These are phyloP conservation scores for Tricholoma sp. DNA, from an alignment of 768 basidiomycete species.

Conservation along the genomic window DNA sequence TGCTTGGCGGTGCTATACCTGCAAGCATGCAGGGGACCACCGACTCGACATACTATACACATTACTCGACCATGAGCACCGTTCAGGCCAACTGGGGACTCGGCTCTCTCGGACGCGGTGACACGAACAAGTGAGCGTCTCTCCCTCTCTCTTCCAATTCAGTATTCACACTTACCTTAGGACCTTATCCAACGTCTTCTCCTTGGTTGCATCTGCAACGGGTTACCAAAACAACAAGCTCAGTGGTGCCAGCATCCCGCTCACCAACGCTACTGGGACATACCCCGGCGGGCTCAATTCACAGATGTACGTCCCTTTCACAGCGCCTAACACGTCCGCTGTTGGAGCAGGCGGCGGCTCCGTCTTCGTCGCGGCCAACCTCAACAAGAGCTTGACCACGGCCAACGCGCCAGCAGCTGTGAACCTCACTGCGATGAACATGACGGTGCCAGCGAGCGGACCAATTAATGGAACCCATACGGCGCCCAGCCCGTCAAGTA, in stretches of 20 bases:
- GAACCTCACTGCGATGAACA: neutral
- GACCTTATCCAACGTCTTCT: neutral
- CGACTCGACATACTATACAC: constrained; percentile 54
- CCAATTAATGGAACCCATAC: neutral
- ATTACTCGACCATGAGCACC: constrained; percentile 54
- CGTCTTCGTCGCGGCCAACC: neutral
- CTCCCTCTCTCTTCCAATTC: neutral
- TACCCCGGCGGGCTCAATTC: neutral
- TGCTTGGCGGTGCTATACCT: constrained; percentile 42
- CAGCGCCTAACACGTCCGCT: neutral
- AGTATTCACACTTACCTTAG: neutral
- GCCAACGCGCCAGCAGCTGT: neutral
- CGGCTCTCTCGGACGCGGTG: constrained; percentile 49
- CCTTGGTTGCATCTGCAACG: neutral
- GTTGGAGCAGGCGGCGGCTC: neutral
- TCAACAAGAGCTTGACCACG: neutral
- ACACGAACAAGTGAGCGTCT: neutral
- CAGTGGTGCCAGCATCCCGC: neutral
- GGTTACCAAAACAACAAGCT: neutral
- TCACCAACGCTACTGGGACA: neutral
- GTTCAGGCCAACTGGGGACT: constrained; percentile 60
- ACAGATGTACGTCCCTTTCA: neutral
- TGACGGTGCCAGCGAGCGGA: neutral
- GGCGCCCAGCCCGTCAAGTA: neutral
- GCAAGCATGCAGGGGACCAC: constrained; percentile 32